Percentiles rank a stretch among this genome's conserved stretches.
These are phyloP conservation scores for Selenicereus undatus DNA, from an alignment of 148 eudicot genomes.

Conservation along the genomic window DNA sequence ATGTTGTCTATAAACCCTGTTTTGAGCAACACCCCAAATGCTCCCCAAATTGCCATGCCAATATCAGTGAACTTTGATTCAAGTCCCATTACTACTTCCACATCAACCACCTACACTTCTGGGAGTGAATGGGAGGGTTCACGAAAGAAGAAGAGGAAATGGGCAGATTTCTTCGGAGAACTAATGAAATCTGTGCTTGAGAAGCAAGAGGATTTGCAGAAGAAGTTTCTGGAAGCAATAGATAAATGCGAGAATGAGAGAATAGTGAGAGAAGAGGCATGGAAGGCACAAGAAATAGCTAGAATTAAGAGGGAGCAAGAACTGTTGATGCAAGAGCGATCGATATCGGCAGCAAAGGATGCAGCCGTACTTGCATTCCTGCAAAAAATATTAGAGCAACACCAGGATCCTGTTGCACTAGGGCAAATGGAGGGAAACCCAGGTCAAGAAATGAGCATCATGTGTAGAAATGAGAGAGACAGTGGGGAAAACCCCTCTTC, in stretches of 20 bases:
- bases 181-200: slow-evolving; percentile 61
- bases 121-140: slow-evolving; percentile 44
- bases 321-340: slow-evolving; percentile 50
- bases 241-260: slow-evolving; percentile 70
- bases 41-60: slow-evolving; percentile 35
- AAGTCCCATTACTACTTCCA: slow-evolving; percentile 41
- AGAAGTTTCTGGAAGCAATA: slow-evolving; percentile 60
- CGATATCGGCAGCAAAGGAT: slow-evolving; percentile 62
- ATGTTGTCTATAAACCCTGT: slow-evolving; percentile 19
- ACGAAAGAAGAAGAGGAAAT: slow-evolving; percentile 53
- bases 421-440: slow-evolving; percentile 27
- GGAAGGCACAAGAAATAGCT: slow-evolving; percentile 64
- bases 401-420: slow-evolving; percentile 10
- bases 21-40: slow-evolving; percentile 24
- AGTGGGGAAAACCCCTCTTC: slow-evolving; percentile 32
- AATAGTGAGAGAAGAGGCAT: slow-evolving; percentile 65
- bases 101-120: slow-evolving; percentile 60
- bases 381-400: slow-evolving; percentile 57
- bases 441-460: slow-evolving; percentile 24
- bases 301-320: slow-evolving; percentile 61
- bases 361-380: slow-evolving; percentile 69
- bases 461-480: slow-evolving; percentile 23
- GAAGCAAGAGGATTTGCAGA: slow-evolving; percentile 73
- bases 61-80: slow-evolving; percentile 25
- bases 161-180: slow-evolving; percentile 41